These are phyloP conservation scores for Penicillium sp. DNA, from an alignment of 2,329 filamentous ascomycete species.

Conservation along the genomic window DNA sequence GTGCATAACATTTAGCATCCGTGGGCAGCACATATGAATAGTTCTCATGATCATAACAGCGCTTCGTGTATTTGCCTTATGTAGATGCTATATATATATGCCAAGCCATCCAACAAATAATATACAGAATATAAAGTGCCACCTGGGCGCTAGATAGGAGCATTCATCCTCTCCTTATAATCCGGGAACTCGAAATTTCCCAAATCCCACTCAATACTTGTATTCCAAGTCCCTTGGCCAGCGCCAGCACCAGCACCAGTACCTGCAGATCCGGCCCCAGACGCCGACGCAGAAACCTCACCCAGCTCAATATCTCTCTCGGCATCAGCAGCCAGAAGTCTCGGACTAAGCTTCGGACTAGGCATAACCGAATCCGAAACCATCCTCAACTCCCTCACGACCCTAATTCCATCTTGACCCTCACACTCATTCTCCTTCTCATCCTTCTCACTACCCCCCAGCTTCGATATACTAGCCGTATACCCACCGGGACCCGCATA, in stretches of 20 bases:
- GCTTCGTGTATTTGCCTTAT: background rate
- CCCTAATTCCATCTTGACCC: conserved; percentile 26
- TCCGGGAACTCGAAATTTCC: conserved; percentile 25
- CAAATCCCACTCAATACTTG: conserved; percentile 20
- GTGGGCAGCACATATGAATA: no score
- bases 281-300: background rate
- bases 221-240: background rate
- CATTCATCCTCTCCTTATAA: conserved; percentile 25
- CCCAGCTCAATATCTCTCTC: background rate
- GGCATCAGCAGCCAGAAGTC: background rate
- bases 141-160: conserved; percentile 13
- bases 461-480: conserved; percentile 28
- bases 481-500: conserved; percentile 18
- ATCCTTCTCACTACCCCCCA: conserved; percentile 11
- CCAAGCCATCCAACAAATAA: background rate
- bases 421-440: conserved; percentile 6
- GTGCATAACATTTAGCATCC: no score
- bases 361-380: conserved; percentile 17
- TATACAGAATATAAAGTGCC: background rate
- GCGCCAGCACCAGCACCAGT: background rate
- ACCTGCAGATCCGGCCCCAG: background rate
- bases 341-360: background rate
- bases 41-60: background rate
- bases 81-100: background rate
- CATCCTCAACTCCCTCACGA: conserved; percentile 29